Conservation (phyloP, 495 filamentous ascomycete genomes). For the Halenospora varia region DNA sequence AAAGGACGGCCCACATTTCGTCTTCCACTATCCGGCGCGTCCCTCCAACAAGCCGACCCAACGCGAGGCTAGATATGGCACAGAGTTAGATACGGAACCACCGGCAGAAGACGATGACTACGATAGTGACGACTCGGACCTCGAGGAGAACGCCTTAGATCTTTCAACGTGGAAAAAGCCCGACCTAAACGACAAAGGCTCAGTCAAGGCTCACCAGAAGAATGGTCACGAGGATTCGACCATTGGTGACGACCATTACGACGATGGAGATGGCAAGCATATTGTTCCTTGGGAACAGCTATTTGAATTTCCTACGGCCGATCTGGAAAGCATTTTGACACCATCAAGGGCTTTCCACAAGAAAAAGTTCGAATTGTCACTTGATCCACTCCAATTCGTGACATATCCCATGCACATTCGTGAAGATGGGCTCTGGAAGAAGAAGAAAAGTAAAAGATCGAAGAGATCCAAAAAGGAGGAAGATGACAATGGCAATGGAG, state of each 20-base stretch:
- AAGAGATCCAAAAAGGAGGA: constrained; percentile 36
- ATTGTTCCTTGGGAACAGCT: constrained; percentile 73
- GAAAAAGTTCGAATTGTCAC: constrained; percentile 76
- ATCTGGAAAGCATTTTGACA: constrained; percentile 79
- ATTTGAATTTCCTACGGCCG: constrained; percentile 68
- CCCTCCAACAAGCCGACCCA: constrained; percentile 35
- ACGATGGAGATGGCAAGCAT: constrained; percentile 47
- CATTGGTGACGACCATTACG: constrained; percentile 52
- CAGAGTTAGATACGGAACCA: constrained; percentile 25
- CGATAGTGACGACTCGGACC: constrained; percentile 17
- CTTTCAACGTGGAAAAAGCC: constrained; percentile 3
- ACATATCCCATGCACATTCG: constrained; percentile 85
- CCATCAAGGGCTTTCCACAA: constrained; percentile 80
- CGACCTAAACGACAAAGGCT: background rate
- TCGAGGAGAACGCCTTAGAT: constrained; percentile 12
- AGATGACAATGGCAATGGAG: background rate
- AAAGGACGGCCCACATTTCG: constrained; percentile 74
- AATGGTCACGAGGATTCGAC: constrained; percentile 22
- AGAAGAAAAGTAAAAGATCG: constrained; percentile 59
- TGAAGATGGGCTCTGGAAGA: constrained; percentile 84
- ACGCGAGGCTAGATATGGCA: constrained; percentile 14
- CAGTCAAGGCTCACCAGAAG: background rate
- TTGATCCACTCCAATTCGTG: constrained; percentile 81
- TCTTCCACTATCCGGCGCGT: constrained; percentile 85
- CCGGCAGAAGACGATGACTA: constrained; percentile 33